Evolutionary conservation across 257 asterid species (phyloP), one percentile per base, ranked within the genome.

Genomic region (Misopates orontium): DNA sequence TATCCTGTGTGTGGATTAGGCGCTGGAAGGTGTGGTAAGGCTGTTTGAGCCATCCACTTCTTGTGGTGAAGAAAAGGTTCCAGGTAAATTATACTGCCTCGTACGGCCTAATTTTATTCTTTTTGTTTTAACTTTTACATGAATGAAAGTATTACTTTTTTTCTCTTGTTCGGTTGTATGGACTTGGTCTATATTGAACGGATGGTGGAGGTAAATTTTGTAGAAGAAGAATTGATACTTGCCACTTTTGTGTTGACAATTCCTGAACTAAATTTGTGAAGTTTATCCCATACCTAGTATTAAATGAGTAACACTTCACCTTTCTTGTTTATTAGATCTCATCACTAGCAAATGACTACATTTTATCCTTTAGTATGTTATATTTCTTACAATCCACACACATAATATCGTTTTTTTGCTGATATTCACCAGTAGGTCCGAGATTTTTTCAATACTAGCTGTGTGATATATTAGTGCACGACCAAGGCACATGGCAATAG

Each of bases 1-100:
- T 75, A 86, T 83, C 53, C 48, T 78, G 16, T 87, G n/a, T n/a
- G 95, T 16, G 99, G 99, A 25, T 75, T 90, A 67, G 99, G 87
- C 64, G 91, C 97, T 65, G 97, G 99, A 69, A 76, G 86, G 5
- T 80, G 85, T 63, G 97, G 96, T 22, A 93, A 93, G 74, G 92
- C 86, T 21, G 95, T 79, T n/a, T n/a, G 21, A 90, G 99, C 52
- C 99, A 93, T 78, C 99, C 99, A 18, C 96, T 93, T 22, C 97
- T 90, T 71, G 97, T 93, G 59, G 90, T 93, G 53, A 93, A 93
- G 82, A 93, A 93, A 87, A 90, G 97, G 70, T 93, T 93, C 76
- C 99, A 94, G 94, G 99, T 94, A 77, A 23, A 56, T 70, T 62
- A 55, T 32, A n/a, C n/a, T 3, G 23, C 49, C 18, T 31, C 56